phyloP scores from a whole-genome alignment of 306 rosid genomes.

The Malus sylvestris region DNA sequence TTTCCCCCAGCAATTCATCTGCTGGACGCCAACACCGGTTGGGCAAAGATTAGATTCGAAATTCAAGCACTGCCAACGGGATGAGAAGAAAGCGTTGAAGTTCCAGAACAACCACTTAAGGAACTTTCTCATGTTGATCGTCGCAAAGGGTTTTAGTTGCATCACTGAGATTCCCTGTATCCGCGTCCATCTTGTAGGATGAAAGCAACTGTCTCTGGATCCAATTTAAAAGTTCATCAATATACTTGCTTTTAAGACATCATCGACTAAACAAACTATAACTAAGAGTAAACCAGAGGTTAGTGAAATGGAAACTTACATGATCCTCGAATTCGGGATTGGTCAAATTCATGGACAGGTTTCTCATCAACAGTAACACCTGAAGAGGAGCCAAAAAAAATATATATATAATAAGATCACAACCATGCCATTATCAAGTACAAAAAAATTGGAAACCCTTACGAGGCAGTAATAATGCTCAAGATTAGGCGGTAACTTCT shows the following conservation, averaged over 20 bases:
- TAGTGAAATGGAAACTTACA: constrained; percentile 43
- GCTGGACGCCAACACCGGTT: neutral
- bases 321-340: constrained; percentile 93
- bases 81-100: neutral
- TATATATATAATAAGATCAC: neutral
- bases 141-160: constrained; percentile 15
- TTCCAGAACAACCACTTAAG: constrained; percentile 17
- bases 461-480: neutral
- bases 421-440: neutral
- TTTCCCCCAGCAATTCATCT: neutral
- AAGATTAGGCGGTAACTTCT: neutral
- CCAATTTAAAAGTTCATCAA: neutral
- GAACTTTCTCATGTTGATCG: constrained; percentile 28
- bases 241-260: neutral
- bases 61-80: neutral
- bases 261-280: neutral
- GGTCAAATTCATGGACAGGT: constrained; percentile 74
- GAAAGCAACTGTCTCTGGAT: constrained; percentile 71
- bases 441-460: neutral
- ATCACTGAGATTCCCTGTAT: constrained; percentile 20
- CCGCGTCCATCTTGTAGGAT: constrained; percentile 44
- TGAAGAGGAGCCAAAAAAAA: constrained; percentile 14
- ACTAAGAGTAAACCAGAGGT: neutral
- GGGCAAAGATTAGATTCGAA: neutral
- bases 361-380: constrained; percentile 94